These are phyloP conservation scores for Aspergillus diversus DNA, from an alignment of 495 filamentous ascomycete genomes.

Conservation along the genomic window DNA sequence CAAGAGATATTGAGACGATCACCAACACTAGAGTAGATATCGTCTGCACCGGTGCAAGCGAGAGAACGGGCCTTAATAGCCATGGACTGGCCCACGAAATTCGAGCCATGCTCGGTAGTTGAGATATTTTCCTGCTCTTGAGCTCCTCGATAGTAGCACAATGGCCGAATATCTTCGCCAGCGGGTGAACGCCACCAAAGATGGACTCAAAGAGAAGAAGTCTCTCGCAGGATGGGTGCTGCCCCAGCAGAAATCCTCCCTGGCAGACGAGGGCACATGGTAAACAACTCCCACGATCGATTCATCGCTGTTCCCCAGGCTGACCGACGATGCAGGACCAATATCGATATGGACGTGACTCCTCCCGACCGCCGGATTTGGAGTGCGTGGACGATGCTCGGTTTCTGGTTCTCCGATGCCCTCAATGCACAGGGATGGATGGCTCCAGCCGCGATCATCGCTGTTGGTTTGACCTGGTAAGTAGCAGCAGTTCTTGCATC, in stretches of 20 bases:
- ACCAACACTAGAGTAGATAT: too few relatives aligned
- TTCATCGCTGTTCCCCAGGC: neutral
- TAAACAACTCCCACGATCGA: neutral
- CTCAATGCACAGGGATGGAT: constrained; percentile 13
- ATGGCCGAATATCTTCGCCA: constrained; percentile 6
- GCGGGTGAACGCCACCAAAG: neutral
- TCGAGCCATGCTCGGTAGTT: too few relatives aligned
- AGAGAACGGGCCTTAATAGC: too few relatives aligned
- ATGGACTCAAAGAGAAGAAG: constrained; percentile 3
- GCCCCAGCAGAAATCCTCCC: constrained; percentile 6
- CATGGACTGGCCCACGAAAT: too few relatives aligned
- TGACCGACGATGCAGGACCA: constrained; percentile 5
- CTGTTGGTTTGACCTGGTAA: constrained; percentile 9
- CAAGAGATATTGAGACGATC: too few relatives aligned
- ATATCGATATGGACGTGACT: constrained; percentile 14
- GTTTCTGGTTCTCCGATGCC: constrained; percentile 14
- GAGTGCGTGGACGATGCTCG: constrained; percentile 8
- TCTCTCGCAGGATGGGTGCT: constrained; percentile 7
- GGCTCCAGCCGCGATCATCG: constrained; percentile 6
- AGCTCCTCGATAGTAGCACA: neutral
- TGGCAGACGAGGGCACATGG: constrained; percentile 14
- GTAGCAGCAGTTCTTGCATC: neutral
- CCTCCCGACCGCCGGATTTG: constrained; percentile 10
- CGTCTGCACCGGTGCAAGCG: too few relatives aligned
- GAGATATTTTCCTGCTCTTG: neutral